phyloP scores from a whole-genome alignment of 805 yeast species.

The Soucietia sequanensis region DNA sequence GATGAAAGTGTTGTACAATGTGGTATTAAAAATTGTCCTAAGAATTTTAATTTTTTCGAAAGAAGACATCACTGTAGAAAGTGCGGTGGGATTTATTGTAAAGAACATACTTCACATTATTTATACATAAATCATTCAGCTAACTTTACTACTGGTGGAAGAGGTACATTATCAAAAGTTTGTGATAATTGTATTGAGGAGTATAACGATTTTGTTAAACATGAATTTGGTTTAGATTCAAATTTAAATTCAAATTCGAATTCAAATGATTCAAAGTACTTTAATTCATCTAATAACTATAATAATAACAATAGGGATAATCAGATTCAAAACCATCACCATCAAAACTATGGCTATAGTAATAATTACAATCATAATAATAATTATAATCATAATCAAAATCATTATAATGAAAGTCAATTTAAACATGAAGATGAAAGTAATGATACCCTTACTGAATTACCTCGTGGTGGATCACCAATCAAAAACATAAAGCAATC shows the following conservation, averaged over 20 bases:
- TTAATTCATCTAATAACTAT: background rate
- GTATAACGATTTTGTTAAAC: conserved; percentile 50
- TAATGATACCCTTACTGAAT: conserved; percentile 1
- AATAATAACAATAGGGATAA: background rate
- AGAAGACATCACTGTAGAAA: conserved; percentile 82
- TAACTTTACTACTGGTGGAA: conserved; percentile 63
- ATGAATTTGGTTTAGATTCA: conserved; percentile 35
- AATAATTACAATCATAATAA: too few relatives aligned
- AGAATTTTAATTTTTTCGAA: conserved; percentile 71
- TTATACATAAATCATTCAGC: conserved; percentile 57
- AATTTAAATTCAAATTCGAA: too few relatives aligned
- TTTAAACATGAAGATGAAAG: conserved; percentile 2
- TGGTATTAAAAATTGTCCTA: conserved; percentile 53
- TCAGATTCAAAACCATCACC: conserved; percentile 10
- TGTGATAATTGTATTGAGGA: conserved; percentile 66
- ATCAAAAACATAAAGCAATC: background rate
- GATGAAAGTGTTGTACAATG: conserved; percentile 68
- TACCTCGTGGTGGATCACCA: conserved; percentile 1
- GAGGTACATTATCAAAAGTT: conserved; percentile 66
- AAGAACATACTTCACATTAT: conserved; percentile 60
- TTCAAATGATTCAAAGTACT: too few relatives aligned
- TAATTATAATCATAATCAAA: too few relatives aligned
- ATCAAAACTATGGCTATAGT: too few relatives aligned
- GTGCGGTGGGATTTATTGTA: conserved; percentile 80
- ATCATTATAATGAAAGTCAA: too few relatives aligned